Conservation (phyloP, 768 basidiomycete species). For the Pleurotus tuber-regium region DNA sequence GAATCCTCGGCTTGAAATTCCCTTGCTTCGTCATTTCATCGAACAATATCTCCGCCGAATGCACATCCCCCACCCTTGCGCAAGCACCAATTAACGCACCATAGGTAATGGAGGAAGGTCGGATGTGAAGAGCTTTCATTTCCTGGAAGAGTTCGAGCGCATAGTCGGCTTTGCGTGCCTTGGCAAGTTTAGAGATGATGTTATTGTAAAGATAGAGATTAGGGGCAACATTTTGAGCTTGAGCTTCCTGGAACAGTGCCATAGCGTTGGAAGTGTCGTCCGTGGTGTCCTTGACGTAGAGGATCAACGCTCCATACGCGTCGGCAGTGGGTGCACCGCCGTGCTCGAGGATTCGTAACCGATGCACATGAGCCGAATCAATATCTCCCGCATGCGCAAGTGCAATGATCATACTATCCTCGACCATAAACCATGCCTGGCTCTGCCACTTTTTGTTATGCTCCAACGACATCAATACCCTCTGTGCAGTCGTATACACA, state of each 20-base stretch:
- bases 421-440: slow-evolving; percentile 72
- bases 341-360: slow-evolving; percentile 70
- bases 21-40: slow-evolving; percentile 71
- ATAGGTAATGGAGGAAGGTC: slow-evolving; percentile 86
- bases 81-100: slow-evolving; percentile 94
- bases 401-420: slow-evolving; percentile 89
- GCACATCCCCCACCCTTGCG: slow-evolving; percentile 86
- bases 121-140: slow-evolving; percentile 68
- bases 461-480: slow-evolving; percentile 46
- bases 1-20: slow-evolving; percentile 85
- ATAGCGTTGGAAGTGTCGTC: slow-evolving; percentile 91
- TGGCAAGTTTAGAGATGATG: slow-evolving; percentile 93
- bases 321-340: slow-evolving; percentile 82
- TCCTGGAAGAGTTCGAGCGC: slow-evolving; percentile 85
- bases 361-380: slow-evolving; percentile 78
- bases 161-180: slow-evolving; percentile 89
- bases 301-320: slow-evolving; percentile 89
- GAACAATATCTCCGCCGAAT: slow-evolving; percentile 81
- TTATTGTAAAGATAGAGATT: slow-evolving; percentile 95
- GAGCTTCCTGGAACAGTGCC: slow-evolving; percentile 78
- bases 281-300: slow-evolving; percentile 88
- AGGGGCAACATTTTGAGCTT: slow-evolving; percentile 63
- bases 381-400: slow-evolving; percentile 79
- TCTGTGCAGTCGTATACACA: slow-evolving; percentile 69
- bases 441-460: slow-evolving; percentile 43